These are phyloP conservation scores for Pisolithus orientalis DNA, from an alignment of 768 basidiomycete genomes.

Conservation along the genomic window DNA sequence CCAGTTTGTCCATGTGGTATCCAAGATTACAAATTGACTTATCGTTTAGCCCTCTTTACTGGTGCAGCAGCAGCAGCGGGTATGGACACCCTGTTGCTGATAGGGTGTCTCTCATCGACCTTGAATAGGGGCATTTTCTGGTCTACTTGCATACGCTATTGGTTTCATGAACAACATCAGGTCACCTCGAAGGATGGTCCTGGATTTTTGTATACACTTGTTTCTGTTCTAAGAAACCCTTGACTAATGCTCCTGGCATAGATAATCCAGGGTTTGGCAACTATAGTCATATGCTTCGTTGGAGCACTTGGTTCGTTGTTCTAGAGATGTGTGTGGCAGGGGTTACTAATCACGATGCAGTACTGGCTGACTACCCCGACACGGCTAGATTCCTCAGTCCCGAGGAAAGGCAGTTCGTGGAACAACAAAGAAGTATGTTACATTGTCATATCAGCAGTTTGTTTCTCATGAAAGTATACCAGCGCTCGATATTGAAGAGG, in stretches of 20 bases:
- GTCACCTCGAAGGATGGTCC: slow-evolving; percentile 46
- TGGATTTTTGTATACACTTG: slow-evolving; percentile 50
- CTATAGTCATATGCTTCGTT: slow-evolving; percentile 48
- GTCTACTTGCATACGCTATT: slow-evolving; percentile 47
- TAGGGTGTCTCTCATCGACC: neutral
- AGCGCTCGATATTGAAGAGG: slow-evolving; percentile 63
- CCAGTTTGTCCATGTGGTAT: slow-evolving; percentile 56
- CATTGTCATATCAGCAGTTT: neutral
- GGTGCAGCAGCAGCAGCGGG: slow-evolving; percentile 55
- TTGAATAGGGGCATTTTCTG: slow-evolving; percentile 40
- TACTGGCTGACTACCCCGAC: slow-evolving; percentile 55
- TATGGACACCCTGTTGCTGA: neutral
- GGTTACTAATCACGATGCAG: slow-evolving; percentile 21
- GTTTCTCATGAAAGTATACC: neutral
- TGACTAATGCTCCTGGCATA: neutral
- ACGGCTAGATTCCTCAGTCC: slow-evolving; percentile 59
- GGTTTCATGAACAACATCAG: slow-evolving; percentile 43
- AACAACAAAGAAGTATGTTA: slow-evolving; percentile 51
- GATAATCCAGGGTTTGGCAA: slow-evolving; percentile 22
- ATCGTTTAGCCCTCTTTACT: slow-evolving; percentile 54
- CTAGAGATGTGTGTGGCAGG: neutral
- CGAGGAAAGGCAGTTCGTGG: slow-evolving; percentile 50
- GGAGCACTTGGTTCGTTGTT: slow-evolving; percentile 41
- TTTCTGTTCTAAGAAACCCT: neutral
- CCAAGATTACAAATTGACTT: slow-evolving; percentile 48